A percentile compares a stretch with the other conserved stretches of the same genome.
These are phyloP conservation scores for Gaeumannomyces sp. DNA, from an alignment of 2,329 filamentous ascomycete species.

Conservation along the genomic window DNA sequence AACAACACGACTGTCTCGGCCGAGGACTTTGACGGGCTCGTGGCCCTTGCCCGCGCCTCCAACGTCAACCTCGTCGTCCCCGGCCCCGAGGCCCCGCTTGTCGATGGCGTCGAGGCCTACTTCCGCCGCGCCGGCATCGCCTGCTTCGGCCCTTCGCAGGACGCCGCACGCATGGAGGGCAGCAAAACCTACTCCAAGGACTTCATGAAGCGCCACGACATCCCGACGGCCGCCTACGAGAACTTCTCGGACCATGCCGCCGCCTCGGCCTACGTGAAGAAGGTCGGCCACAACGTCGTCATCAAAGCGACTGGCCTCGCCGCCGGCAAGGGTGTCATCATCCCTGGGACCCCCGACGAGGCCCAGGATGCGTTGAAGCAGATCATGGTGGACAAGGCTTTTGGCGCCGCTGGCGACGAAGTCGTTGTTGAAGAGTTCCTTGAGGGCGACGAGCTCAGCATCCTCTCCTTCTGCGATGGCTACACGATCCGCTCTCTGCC, in stretches of 20 bases:
- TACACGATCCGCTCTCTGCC: slow-evolving; percentile 77
- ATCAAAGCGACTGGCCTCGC: slow-evolving; percentile 89
- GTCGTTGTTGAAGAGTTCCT: slow-evolving; percentile 91
- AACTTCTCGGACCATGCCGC: slow-evolving; percentile 77
- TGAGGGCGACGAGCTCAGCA: slow-evolving; percentile 84
- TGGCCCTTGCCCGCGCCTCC: slow-evolving; percentile 67
- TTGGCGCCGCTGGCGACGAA: slow-evolving; percentile 79
- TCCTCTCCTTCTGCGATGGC: slow-evolving; percentile 88
- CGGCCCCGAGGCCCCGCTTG: slow-evolving; percentile 88
- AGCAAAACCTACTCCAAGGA: slow-evolving; percentile 97
- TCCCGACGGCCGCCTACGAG: slow-evolving; percentile 85
- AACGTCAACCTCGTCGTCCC: slow-evolving; percentile 78
- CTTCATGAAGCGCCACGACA: slow-evolving; percentile 87
- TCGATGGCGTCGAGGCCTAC: slow-evolving; percentile 80
- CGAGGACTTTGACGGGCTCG: slow-evolving; percentile 72
- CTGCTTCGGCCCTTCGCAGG: slow-evolving; percentile 79
- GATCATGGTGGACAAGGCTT: slow-evolving; percentile 86
- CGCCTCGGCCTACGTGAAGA: slow-evolving; percentile 69
- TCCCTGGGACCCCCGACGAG: slow-evolving; percentile 75
- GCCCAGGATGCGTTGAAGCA: slow-evolving; percentile 74
- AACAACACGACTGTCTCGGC: slow-evolving; percentile 66
- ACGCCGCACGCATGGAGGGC: slow-evolving; percentile 85
- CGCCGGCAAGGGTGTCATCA: slow-evolving; percentile 91
- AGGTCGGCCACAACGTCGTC: slow-evolving; percentile 66
- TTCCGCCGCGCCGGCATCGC: slow-evolving; percentile 70